A percentile compares a stretch with the other conserved stretches of the same genome.
Conservation (phyloP, 495 filamentous ascomycete species). For the Penicilliopsis zonata region DNA sequence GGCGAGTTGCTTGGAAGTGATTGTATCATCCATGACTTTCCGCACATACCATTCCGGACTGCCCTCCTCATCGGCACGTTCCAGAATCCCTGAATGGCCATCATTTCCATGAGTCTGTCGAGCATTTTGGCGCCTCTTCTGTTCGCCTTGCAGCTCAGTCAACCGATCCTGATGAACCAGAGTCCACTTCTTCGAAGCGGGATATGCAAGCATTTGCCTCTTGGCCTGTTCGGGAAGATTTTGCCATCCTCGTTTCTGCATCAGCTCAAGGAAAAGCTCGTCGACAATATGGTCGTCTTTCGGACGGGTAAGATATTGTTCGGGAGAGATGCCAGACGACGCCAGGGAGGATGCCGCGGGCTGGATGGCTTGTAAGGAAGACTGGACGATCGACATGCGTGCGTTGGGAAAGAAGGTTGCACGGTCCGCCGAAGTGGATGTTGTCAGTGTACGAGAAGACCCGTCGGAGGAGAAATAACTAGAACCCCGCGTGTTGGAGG, state of each 20-base stretch:
- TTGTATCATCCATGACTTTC: constrained; percentile 90
- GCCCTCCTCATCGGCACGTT: constrained; percentile 80
- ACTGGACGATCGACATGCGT: constrained; percentile 23
- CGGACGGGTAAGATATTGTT: constrained; percentile 52
- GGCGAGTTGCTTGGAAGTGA: constrained; percentile 80
- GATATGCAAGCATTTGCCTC: constrained; percentile 91
- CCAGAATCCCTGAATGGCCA: constrained; percentile 51
- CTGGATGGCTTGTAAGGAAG: constrained; percentile 23
- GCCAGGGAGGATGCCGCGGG: constrained; percentile 31
- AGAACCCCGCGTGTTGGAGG: constrained; percentile 48
- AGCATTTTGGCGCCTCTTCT: constrained; percentile 68
- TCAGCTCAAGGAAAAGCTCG: constrained; percentile 79
- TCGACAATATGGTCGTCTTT: constrained; percentile 82
- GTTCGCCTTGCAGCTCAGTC: constrained; percentile 86
- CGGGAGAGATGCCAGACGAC: constrained; percentile 40
- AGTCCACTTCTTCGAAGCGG: constrained; percentile 91
- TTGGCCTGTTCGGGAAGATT: constrained; percentile 91
- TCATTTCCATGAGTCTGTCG: constrained; percentile 49
- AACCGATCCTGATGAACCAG: constrained; percentile 90
- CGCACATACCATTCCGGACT: constrained; percentile 97
- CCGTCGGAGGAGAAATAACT: constrained; percentile 50
- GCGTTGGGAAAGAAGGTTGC: constrained; percentile 15
- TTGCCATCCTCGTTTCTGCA: constrained; percentile 96
- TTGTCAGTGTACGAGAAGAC: constrained; percentile 47
- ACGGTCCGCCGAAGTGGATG: constrained; percentile 31